These are phyloP conservation scores for Fraxinus nigra DNA, from an alignment of 305 asterid species.

Conservation along the genomic window DNA sequence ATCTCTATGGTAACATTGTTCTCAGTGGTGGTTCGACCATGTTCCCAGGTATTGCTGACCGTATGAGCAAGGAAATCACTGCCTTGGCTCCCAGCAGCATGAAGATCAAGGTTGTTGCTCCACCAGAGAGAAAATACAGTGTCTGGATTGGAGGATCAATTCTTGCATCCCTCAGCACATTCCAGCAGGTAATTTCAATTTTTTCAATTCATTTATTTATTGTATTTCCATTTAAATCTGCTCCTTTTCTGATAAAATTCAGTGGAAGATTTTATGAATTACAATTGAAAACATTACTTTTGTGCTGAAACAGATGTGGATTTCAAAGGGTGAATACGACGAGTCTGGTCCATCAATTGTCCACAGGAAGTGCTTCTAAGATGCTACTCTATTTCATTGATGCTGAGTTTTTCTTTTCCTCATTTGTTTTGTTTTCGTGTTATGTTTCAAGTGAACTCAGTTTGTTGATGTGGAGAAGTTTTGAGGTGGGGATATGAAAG, in stretches of 20 bases:
- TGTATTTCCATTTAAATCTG: neutral
- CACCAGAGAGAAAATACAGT: neutral
- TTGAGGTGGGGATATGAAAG: neutral
- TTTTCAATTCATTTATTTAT: too few relatives aligned
- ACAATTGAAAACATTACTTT: conserved; percentile 47
- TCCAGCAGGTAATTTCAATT: neutral
- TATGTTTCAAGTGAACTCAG: neutral
- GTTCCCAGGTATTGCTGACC: neutral
- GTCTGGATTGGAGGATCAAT: neutral
- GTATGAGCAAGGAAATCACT: neutral
- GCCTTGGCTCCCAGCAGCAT: neutral
- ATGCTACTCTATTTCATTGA: neutral
- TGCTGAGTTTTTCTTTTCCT: neutral
- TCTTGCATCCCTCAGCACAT: neutral
- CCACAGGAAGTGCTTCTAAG: neutral
- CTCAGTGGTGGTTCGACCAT: neutral
- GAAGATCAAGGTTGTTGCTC: neutral
- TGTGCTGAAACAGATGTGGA: conserved; percentile 26
- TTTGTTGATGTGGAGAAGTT: neutral
- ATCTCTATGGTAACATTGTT: neutral
- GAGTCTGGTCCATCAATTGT: neutral
- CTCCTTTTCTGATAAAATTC: neutral
- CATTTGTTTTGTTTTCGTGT: neutral
- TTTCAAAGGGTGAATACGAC: neutral
- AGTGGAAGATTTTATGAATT: neutral